A percentile compares a stretch with the other conserved stretches of the same genome.
These are phyloP conservation scores for Tilletia indica DNA, from an alignment of 1,284 basidiomycete genomes.

Conservation along the genomic window DNA sequence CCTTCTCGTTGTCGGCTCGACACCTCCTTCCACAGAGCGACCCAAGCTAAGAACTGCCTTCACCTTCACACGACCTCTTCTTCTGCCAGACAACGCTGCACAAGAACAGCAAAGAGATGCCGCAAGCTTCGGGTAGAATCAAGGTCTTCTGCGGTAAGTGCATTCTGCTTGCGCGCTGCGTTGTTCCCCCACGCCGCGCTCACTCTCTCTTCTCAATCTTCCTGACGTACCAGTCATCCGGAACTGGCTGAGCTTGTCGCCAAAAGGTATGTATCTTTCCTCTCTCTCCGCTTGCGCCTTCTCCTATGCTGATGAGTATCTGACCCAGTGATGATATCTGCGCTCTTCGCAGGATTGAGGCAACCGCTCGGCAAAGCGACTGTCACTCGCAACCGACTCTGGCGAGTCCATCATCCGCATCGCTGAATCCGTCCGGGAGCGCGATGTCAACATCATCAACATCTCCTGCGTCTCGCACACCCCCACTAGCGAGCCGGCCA, in stretches of 20 bases:
- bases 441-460: slow-evolving; percentile 99
- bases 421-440: slow-evolving; percentile 91
- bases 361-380: slow-evolving; percentile 61
- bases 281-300: no score
- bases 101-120: not conserved
- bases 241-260: slow-evolving; percentile 92
- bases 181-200: not conserved
- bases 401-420: slow-evolving; percentile 91
- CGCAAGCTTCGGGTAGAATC: slow-evolving; percentile 18
- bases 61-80: no score
- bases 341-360: slow-evolving; percentile 35
- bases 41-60: no score
- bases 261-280: slow-evolving; percentile 67
- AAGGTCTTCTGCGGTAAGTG: slow-evolving; percentile 31
- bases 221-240: slow-evolving; percentile 66
- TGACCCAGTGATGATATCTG: not conserved
- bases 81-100: no score
- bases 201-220: not conserved
- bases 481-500: slow-evolving; percentile 30
- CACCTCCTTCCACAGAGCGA: no score
- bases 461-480: slow-evolving; percentile 72
- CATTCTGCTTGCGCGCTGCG: not conserved
- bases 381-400: slow-evolving; percentile 78
- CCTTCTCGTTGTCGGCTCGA: no score
- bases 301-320: not conserved